phyloP scores from a whole-genome alignment of 1,284 basidiomycete genomes.

The Neolentinus lepideus region DNA sequence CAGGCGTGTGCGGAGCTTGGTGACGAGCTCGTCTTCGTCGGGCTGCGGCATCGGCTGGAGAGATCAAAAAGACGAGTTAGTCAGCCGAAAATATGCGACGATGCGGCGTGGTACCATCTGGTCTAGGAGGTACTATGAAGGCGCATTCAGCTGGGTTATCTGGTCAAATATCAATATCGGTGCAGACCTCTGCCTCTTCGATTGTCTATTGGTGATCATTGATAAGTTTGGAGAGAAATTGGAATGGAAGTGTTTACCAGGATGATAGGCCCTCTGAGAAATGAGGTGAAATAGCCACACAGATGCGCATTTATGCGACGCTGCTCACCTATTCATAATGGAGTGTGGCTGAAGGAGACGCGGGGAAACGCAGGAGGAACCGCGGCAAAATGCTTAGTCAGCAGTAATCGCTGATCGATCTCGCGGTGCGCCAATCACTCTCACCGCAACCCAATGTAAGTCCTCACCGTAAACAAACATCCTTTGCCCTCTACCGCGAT shows the following conservation, averaged over 20 bases:
- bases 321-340: not conserved
- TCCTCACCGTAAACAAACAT: not conserved
- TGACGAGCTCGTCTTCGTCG: slow-evolving; percentile 19
- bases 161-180: not conserved
- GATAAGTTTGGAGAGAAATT: not conserved
- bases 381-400: not conserved
- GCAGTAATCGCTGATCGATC: not conserved
- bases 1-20: slow-evolving; percentile 18
- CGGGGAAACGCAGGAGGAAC: not conserved
- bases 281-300: not conserved
- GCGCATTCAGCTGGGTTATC: not conserved
- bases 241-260: not conserved
- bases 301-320: not conserved
- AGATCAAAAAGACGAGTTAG: too few relatives aligned
- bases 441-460: not conserved
- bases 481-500: not conserved
- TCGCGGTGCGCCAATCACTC: not conserved
- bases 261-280: not conserved
- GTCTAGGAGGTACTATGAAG: slow-evolving; percentile 19
- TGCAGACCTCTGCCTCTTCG: slow-evolving; percentile 21
- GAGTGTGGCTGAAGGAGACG: not conserved
- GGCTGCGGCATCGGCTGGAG: slow-evolving; percentile 18
- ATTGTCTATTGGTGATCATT: slow-evolving; percentile 15
- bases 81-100: not conserved
- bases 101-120: slow-evolving; percentile 15